These are phyloP conservation scores for Pichia deserticola DNA, from an alignment of 805 yeast genomes.

Conservation along the genomic window DNA sequence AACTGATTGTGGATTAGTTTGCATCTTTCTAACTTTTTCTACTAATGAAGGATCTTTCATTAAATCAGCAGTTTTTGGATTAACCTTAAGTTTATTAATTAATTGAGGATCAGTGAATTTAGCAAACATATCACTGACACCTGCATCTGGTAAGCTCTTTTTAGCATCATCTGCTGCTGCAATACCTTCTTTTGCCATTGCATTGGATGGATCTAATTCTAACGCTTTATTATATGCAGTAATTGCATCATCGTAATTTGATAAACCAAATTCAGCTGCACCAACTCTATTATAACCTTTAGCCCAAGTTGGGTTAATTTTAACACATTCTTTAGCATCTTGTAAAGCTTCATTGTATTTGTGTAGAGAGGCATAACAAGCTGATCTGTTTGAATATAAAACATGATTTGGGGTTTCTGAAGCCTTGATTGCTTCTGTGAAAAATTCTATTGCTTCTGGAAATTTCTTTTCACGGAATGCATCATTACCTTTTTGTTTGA, in stretches of 20 bases:
- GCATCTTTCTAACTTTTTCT: slow-evolving; percentile 53
- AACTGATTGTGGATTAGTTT: slow-evolving; percentile 67
- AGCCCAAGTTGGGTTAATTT: slow-evolving; percentile 83
- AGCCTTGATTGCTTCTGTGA: slow-evolving; percentile 81
- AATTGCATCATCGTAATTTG: slow-evolving; percentile 69
- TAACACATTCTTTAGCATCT: slow-evolving; percentile 81
- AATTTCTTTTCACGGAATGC: slow-evolving; percentile 86
- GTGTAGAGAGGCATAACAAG: slow-evolving; percentile 74
- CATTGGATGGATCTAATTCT: slow-evolving; percentile 70
- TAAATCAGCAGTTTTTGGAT: slow-evolving; percentile 82
- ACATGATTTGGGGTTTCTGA: slow-evolving; percentile 85
- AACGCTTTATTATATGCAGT: slow-evolving; percentile 68
- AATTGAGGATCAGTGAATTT: slow-evolving; percentile 55
- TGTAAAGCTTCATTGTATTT: slow-evolving; percentile 65
- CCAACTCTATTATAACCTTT: slow-evolving; percentile 93
- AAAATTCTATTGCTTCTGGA: slow-evolving; percentile 67
- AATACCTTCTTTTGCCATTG: slow-evolving; percentile 82
- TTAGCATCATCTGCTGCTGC: slow-evolving; percentile 57
- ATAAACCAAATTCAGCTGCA: slow-evolving; percentile 87
- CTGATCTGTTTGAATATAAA: slow-evolving; percentile 89
- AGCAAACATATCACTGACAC: slow-evolving; percentile 67
- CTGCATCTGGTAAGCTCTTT: slow-evolving; percentile 31
- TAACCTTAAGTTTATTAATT: slow-evolving; percentile 62
- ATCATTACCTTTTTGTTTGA: slow-evolving; percentile 87
- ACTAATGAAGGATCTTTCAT: slow-evolving; percentile 86